Evolutionary conservation across 2,329 filamentous ascomycete species (phyloP).

Genomic region (Alternaria dauci): DNA sequence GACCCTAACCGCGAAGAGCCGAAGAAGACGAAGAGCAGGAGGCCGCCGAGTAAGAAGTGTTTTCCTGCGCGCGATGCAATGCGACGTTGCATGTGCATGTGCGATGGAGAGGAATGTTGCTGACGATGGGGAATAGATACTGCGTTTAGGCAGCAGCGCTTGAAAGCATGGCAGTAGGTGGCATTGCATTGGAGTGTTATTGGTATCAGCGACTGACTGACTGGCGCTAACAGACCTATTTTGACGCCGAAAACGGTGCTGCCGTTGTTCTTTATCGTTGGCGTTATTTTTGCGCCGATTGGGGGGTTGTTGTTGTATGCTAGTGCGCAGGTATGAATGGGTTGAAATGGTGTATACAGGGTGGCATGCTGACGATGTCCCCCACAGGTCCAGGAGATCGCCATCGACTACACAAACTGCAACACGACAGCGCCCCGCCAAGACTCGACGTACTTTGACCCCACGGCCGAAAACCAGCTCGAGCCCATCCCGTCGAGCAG

Average conservation of each 20-base stretch:
- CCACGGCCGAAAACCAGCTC: slow-evolving; percentile 45
- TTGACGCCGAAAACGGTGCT: slow-evolving; percentile 93
- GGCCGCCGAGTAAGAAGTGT: slow-evolving; percentile 80
- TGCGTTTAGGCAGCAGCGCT: slow-evolving; percentile 92
- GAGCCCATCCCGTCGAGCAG: slow-evolving; percentile 63
- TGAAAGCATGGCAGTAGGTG: slow-evolving; percentile 98
- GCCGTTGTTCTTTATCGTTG: slow-evolving; percentile 89
- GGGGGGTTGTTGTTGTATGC: slow-evolving; percentile 87
- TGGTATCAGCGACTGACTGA: too few species aligned
- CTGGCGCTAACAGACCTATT: slow-evolving; percentile 73
- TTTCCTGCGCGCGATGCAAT: neutral
- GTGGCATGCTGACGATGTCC: slow-evolving; percentile 18
- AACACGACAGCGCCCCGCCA: slow-evolving; percentile 61
- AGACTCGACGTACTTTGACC: slow-evolving; percentile 26
- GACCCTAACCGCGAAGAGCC: slow-evolving; percentile 51
- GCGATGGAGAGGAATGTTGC: slow-evolving; percentile 4
- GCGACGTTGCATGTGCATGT: too few species aligned
- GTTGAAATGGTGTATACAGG: slow-evolving; percentile 23
- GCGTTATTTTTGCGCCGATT: slow-evolving; percentile 91
- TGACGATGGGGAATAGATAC: slow-evolving; percentile 70
- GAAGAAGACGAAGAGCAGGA: slow-evolving; percentile 83
- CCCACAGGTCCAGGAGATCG: slow-evolving; percentile 82
- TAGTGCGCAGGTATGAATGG: slow-evolving; percentile 72
- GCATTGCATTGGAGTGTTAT: too few species aligned
- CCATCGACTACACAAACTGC: slow-evolving; percentile 90